Percentiles rank a stretch among this genome's conserved stretches.
phyloP scores from a whole-genome alignment of 2,329 filamentous ascomycete genomes.

The Zymoseptoria tritici region DNA sequence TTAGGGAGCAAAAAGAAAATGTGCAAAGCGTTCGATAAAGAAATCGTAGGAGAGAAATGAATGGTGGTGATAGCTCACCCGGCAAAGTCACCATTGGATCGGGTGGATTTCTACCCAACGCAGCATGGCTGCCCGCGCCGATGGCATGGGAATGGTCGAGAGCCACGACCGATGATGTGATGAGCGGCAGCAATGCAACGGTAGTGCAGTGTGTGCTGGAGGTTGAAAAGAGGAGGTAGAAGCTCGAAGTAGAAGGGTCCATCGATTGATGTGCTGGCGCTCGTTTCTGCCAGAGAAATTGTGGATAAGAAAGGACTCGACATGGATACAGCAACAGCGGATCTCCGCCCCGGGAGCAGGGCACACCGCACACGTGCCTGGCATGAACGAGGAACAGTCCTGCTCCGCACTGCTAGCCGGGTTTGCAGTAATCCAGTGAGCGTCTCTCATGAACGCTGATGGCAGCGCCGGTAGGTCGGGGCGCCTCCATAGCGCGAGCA shows the following conservation, averaged over 20 bases:
- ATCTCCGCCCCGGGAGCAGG: slow-evolving; percentile 4
- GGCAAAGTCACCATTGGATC: background rate
- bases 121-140: background rate
- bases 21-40: background rate
- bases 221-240: slow-evolving; percentile 20
- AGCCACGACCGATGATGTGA: slow-evolving; percentile 2
- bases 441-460: background rate
- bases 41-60: background rate
- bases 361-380: slow-evolving; percentile 17
- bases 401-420: background rate
- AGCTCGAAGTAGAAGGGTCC: slow-evolving; percentile 32
- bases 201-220: slow-evolving; percentile 3
- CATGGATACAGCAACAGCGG: slow-evolving; percentile 20
- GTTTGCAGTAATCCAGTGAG: background rate
- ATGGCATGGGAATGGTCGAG: background rate
- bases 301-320: slow-evolving; percentile 22
- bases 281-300: slow-evolving; percentile 69
- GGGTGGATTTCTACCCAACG: background rate
- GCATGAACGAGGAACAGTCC: background rate
- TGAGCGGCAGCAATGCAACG: slow-evolving; percentile 19
- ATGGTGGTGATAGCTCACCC: background rate
- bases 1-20: background rate
- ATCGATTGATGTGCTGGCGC: slow-evolving; percentile 80
- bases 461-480: background rate
- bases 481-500: background rate